A percentile compares a stretch with the other conserved stretches of the same genome.
These are phyloP conservation scores for Colletotrichum magnum DNA, from an alignment of 2,329 filamentous ascomycete genomes.

Conservation along the genomic window DNA sequence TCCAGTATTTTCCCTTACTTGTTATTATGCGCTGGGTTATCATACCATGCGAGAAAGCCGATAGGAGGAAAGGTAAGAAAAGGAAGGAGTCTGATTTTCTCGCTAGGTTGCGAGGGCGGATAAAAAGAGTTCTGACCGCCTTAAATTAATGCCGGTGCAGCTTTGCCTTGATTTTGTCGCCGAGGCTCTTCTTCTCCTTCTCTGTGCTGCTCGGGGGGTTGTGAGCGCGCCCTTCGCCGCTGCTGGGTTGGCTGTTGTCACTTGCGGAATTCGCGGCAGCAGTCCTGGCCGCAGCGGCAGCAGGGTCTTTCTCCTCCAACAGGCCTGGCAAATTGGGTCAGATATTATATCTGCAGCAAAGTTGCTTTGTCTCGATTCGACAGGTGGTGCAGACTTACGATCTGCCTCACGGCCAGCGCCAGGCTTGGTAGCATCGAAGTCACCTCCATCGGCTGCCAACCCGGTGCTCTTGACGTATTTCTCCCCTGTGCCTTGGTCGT, in stretches of 20 bases:
- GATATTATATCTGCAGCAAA: conserved; percentile 39
- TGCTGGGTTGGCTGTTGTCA: conserved; percentile 42
- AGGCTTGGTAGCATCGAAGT: conserved; percentile 75
- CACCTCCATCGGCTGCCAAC: conserved; percentile 74
- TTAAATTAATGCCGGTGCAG: conserved; percentile 65
- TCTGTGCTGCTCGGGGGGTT: conserved; percentile 38
- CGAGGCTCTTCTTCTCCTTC: conserved; percentile 66
- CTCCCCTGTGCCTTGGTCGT: conserved; percentile 66
- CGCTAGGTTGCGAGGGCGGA: too few relatives aligned
- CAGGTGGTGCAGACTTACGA: conserved; percentile 60
- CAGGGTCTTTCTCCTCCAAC: conserved; percentile 63
- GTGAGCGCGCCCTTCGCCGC: conserved; percentile 37
- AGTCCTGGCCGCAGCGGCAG: conserved; percentile 30
- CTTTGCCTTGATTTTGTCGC: conserved; percentile 79
- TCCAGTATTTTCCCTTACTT: too few relatives aligned
- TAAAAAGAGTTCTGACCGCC: background rate
- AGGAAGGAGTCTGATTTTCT: too few relatives aligned
- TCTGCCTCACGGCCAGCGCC: conserved; percentile 78
- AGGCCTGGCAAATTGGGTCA: conserved; percentile 56
- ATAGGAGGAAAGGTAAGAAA: too few relatives aligned
- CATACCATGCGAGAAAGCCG: too few relatives aligned
- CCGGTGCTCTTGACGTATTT: conserved; percentile 71
- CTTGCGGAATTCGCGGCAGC: conserved; percentile 38
- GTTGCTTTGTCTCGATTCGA: conserved; percentile 18
- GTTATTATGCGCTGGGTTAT: too few relatives aligned